Evolutionary conservation across 345 rosid genomes (phyloP), one percentile per base, ranked within the genome.

Genomic region (Gynandropsis gynandra): DNA sequence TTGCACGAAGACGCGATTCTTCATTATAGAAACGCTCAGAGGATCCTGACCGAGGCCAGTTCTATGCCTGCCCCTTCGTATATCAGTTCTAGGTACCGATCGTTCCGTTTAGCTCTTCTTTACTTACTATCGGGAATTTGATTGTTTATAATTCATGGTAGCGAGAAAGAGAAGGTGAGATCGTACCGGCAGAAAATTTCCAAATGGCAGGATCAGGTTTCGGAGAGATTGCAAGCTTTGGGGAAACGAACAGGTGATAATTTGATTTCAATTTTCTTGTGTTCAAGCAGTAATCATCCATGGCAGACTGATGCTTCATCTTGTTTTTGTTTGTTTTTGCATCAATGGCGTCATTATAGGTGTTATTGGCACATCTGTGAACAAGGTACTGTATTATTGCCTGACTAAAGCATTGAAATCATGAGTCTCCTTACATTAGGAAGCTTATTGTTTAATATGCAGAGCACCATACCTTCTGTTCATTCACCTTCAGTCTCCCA

Each of bases 201-300:
- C 0, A 80, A 87, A 29, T 90, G 98, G 98, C 92, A 87, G 68
- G 72, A 71, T 54, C 89, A 87, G 65, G 95, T 87, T 39, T 74
- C 92, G 1, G 98, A 84, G 38, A 83, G 98, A 61, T 68, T 90
- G 57, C 92, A 75, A 73, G 76, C 67, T 64, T 53, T 90, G 35
- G 50, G 68, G 66, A 68, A 63, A 59, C 78, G 96, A 43, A 56
- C 87, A 51, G 89, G 97, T 83, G 44, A 55, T 43, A 1, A 20
- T 57, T 27, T 31, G 35, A 5, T 54, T 24, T 39, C 47, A 9
- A 47, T n/a, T 7, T 54, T 20, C 42, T 34, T 5, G 2, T 24
- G 29, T 24, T 24, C 29, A 24, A 24, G 5, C 29, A 24, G 29
- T 24, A 24, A 24, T 24, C 29, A 2, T 24, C 29, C 5, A 24